Conservation (phyloP, 2,329 filamentous ascomycete genomes). For the Nectriaceae sp. region DNA sequence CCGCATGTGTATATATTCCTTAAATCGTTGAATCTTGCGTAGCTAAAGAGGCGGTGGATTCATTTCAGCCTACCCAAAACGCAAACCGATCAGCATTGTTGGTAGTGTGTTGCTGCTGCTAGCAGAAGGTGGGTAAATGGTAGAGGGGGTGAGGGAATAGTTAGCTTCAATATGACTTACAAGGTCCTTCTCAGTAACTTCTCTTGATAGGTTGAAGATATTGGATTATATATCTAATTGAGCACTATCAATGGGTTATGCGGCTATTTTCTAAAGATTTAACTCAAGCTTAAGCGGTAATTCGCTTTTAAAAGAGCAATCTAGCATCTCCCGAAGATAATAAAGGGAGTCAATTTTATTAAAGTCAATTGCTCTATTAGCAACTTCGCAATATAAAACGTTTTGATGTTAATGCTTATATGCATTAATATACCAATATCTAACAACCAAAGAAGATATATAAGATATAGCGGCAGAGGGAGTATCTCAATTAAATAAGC, state of each 20-base stretch:
- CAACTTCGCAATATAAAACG: slow-evolving; percentile 5
- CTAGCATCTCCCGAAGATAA: not conserved
- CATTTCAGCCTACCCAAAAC: not conserved
- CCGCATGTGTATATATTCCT: not conserved
- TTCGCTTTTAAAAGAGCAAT: slow-evolving; percentile 2
- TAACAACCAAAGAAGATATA: slow-evolving; percentile 1
- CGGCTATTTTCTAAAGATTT: not conserved
- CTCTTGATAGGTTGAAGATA: not conserved
- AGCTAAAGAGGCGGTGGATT: not conserved
- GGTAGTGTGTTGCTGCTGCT: not conserved
- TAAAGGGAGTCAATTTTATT: slow-evolving; percentile 3
- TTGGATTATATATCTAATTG: not conserved
- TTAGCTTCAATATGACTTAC: not conserved
- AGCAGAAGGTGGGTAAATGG: no score
- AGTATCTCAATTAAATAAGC: slow-evolving; percentile 6
- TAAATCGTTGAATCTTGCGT: not conserved
- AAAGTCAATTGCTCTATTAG: slow-evolving; percentile 1
- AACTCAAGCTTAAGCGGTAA: not conserved
- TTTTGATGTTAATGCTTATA: slow-evolving; percentile 6
- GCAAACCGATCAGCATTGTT: not conserved
- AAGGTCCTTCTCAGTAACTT: not conserved
- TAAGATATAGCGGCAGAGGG: slow-evolving; percentile 2
- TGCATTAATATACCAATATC: slow-evolving; percentile 4
- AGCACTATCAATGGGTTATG: not conserved
- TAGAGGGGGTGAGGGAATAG: no score